Base-by-base conservation (phyloP, 208 protist species). In the Leishmania tarentolae region DNA sequence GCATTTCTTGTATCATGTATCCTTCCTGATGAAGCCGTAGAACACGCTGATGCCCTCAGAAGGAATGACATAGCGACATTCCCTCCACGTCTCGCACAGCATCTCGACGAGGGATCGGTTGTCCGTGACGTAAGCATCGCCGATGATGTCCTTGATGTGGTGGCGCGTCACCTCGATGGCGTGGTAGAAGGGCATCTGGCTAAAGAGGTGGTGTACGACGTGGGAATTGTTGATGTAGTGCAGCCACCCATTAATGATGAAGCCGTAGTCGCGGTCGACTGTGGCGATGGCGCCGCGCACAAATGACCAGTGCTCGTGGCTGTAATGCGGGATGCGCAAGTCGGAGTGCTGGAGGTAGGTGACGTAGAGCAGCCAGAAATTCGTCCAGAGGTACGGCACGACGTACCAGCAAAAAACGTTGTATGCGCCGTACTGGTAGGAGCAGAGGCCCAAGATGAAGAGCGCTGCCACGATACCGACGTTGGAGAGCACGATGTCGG, bases 161-260 rank as follows among this genome's bases (percentile, higher is more conserved):
- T 92, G 85, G 47, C 87, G 86, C 35, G 95, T 98, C 21, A 97
- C 93, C 68, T 86, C 79, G 78, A 98, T 92, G 46, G 97, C 97
- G 81, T 98, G 79, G 88, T 99, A 99, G 86, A 97, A 96, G 9
- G 97, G 97, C 88, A 99, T 92, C 78, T 97, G 87, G 73, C 93
- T 98, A 86, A 98, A 98, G 75, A 99, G 86, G 88, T 99, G 98
- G 83, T 99, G 98, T 0, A 94, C 85, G 28, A 99, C 96, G 86
- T 99, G 98, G 11, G 97, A 98, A 85, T 97, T 91, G 74, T 94
- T 93, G 84, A 99, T 99, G 92, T 99, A 94, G 87, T 99, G 98
- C 40, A 95, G 85, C 90, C 91, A 92, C 44, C 31, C 69, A 88
- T 99, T 97, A 46, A 98, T 53, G 6, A 92, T 44, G 31, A 19